Conservation (phyloP, 352 stramenopile species). For the Globisporangium irregulare region DNA sequence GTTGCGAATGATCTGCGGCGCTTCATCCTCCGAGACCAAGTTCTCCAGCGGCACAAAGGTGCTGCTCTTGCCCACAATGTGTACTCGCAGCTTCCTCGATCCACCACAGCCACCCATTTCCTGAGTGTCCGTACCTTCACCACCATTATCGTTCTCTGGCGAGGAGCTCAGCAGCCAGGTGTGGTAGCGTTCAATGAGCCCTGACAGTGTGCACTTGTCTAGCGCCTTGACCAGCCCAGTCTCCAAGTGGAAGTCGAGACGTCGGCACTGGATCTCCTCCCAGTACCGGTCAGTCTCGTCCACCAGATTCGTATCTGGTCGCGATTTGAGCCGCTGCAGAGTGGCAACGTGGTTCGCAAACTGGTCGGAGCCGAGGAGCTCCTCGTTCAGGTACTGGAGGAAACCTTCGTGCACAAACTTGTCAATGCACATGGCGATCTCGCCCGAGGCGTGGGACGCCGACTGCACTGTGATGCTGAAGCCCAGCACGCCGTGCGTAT, state of each 20-base stretch:
- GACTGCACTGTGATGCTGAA: slow-evolving; percentile 73
- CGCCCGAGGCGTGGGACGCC: slow-evolving; percentile 48
- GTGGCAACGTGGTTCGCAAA: slow-evolving; percentile 53
- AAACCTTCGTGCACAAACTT: slow-evolving; percentile 57
- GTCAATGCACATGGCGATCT: slow-evolving; percentile 64
- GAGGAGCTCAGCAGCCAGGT: slow-evolving; percentile 40
- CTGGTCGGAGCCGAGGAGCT: slow-evolving; percentile 18
- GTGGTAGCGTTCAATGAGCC: slow-evolving; percentile 43
- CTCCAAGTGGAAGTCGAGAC: slow-evolving; percentile 64
- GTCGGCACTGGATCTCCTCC: slow-evolving; percentile 65
- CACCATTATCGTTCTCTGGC: background rate
- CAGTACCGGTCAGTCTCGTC: slow-evolving; percentile 70
- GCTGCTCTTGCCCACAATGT: slow-evolving; percentile 68
- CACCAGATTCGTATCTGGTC: slow-evolving; percentile 44
- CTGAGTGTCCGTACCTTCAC: background rate
- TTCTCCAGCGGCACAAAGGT: slow-evolving; percentile 60
- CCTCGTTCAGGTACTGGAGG: slow-evolving; percentile 24
- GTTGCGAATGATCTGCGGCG: slow-evolving; percentile 57
- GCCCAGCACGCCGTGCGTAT: slow-evolving; percentile 73
- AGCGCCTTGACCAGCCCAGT: slow-evolving; percentile 40
- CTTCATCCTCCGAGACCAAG: slow-evolving; percentile 42
- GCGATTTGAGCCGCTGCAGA: slow-evolving; percentile 40
- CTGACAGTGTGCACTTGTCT: slow-evolving; percentile 34
- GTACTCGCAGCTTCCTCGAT: slow-evolving; percentile 61
- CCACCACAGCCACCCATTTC: background rate